Evolutionary conservation across 2,329 filamentous ascomycete genomes (phyloP), one percentile per base, ranked within the genome.

Genomic region (Tolypocladium tundrense): DNA sequence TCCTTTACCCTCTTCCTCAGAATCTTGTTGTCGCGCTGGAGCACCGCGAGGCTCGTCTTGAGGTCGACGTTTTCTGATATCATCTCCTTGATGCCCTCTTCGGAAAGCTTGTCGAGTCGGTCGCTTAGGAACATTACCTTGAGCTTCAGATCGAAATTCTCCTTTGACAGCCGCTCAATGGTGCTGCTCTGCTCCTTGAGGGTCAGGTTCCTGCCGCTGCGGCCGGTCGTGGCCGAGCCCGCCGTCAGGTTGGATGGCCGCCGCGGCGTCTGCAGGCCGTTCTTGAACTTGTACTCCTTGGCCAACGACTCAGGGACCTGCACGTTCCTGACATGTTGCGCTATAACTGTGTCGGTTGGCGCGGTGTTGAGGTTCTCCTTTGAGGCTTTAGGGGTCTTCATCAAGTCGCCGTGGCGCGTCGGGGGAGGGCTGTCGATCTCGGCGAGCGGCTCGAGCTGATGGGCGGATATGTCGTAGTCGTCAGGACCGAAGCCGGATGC

Each of bases 51-150:
- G 60, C 90, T 90, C 0, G 93, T 96, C 72, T 95, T 94, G 54
- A 97, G 81, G 69, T 97, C 91, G 5, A 97, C 93, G 66, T 97
- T 99, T 72, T 97, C 93, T 51, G 91, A 91, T 66, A 97, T 96
- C 87, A 97, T 95, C 70, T 97, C 93, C 74, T 96, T 96, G 70
- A 99, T 88, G 62, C 92, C 91, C 74, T 97, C 93, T 70, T 97
- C 93, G 1, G 92, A 97, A 48, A 95, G 83, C 69, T 93, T 94
- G 72, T 96, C 91, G 24, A 99, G 77, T 1, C 93, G 88, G 71
- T 97, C 90, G 67, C 93, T 95, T 54, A 99, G 81, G 68, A 97
- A 99, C 79, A 97, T 95, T 63, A 97, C 94, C 70, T 96, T 95
- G 73, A 97, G 86, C 73, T 97, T 97, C 57, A 97, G 77, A 70